Evolutionary conservation across 2,329 filamentous ascomycete species (phyloP).

Genomic region (Pyricularia sp.): DNA sequence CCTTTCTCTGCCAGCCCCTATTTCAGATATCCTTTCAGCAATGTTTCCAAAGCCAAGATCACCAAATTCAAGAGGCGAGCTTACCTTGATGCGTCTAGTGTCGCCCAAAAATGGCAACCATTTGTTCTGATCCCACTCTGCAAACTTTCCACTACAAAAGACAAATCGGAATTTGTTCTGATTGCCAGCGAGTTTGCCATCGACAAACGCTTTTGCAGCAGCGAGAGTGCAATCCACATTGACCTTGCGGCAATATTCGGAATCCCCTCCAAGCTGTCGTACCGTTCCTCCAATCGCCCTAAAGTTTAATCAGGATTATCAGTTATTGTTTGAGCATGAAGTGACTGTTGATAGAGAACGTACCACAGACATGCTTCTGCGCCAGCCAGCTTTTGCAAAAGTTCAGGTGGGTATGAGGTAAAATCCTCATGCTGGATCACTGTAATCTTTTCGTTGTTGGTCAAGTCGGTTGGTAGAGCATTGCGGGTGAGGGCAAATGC

Average conservation of each 20-base stretch:
- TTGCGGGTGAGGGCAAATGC: conserved; percentile 37
- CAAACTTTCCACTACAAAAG: conserved; percentile 25
- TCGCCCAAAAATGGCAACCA: conserved; percentile 22
- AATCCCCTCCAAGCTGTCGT: conserved; percentile 31
- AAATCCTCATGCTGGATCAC: conserved; percentile 41
- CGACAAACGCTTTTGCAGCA: conserved; percentile 42
- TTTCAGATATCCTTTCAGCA: background rate
- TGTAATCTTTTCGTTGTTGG: conserved; percentile 32
- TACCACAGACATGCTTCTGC: conserved; percentile 55
- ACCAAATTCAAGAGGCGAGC: too few species aligned
- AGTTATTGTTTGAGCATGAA: background rate
- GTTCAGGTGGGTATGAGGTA: conserved; percentile 30
- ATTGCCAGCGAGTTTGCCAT: conserved; percentile 14
- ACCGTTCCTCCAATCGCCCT: conserved; percentile 30
- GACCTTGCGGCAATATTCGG: conserved; percentile 32
- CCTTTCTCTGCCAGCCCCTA: conserved; percentile 25
- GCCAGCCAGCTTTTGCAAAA: conserved; percentile 29
- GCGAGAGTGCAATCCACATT: conserved; percentile 47
- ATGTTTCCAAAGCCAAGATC: background rate
- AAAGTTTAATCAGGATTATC: background rate
- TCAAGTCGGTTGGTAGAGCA: conserved; percentile 23
- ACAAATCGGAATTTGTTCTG: conserved; percentile 25
- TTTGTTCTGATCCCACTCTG: conserved; percentile 21
- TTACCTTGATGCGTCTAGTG: conserved; percentile 19
- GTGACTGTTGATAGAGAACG: conserved; percentile 13